Percentiles rank a stretch among this genome's conserved stretches.
Evolutionary conservation across 306 rosid genomes (phyloP).

Genomic region (Crotalaria pallida): DNA sequence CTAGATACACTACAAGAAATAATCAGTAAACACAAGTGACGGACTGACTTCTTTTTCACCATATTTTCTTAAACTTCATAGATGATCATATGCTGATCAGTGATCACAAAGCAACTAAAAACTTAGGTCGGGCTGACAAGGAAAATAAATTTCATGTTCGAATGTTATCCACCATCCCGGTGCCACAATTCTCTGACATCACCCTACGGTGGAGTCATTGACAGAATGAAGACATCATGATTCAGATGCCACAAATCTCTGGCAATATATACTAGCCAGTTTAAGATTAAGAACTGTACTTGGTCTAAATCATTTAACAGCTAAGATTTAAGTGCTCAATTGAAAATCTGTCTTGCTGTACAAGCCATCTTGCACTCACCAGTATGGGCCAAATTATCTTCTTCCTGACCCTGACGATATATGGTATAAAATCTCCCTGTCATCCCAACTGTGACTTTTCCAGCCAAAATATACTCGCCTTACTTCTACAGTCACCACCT

Average conservation of each 20-base stretch:
- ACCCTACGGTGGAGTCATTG: neutral
- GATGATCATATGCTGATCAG: neutral
- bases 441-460: conserved; percentile 49
- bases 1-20: neutral
- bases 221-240: neutral
- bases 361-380: conserved; percentile 54
- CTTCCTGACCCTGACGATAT: too few relatives aligned
- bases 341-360: conserved; percentile 44
- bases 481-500: conserved; percentile 49
- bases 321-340: conserved; percentile 16
- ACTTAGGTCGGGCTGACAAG: neutral
- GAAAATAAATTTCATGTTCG: neutral
- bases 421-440: too few relatives aligned
- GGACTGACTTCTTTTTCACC: neutral
- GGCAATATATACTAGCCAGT: neutral
- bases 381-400: conserved; percentile 45
- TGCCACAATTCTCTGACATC: neutral
- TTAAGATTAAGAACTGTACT: neutral
- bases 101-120: neutral
- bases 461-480: conserved; percentile 46
- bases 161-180: too few relatives aligned
- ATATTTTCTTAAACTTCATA: neutral
- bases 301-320: neutral
- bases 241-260: neutral
- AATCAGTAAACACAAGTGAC: neutral